These are phyloP conservation scores for Glycyrrhiza uralensis DNA, from an alignment of 306 rosid genomes.

Conservation along the genomic window DNA sequence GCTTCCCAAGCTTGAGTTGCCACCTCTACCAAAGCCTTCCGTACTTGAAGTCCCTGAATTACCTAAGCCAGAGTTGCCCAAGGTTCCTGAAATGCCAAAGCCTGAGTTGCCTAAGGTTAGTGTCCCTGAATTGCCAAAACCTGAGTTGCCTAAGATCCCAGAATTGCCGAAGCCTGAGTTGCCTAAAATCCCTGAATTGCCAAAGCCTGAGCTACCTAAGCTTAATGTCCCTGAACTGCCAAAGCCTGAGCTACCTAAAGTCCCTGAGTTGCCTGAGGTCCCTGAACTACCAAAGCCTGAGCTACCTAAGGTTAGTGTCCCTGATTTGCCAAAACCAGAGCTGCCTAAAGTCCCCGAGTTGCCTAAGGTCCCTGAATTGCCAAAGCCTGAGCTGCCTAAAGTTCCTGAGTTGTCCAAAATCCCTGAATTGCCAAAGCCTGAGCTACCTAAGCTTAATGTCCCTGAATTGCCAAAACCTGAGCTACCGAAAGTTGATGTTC, in stretches of 20 bases:
- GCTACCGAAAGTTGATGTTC: not conserved
- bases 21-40: slow-evolving; percentile 2
- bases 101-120: too few relatives aligned
- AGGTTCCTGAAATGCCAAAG: too few relatives aligned
- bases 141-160: too few relatives aligned
- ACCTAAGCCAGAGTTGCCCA: not conserved
- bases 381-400: not conserved
- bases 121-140: too few relatives aligned
- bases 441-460: too few relatives aligned
- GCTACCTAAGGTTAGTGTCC: not conserved
- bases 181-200: too few relatives aligned
- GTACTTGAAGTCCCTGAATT: slow-evolving; percentile 4
- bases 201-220: too few relatives aligned
- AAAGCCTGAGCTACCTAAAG: not conserved
- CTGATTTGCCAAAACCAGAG: slow-evolving; percentile 2
- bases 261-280: not conserved
- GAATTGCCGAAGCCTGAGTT: not conserved
- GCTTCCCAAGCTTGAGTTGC: slow-evolving; percentile 12
- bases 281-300: not conserved
- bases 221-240: too few relatives aligned
- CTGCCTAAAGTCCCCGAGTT: not conserved
- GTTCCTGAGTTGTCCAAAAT: too few relatives aligned
- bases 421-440: too few relatives aligned
- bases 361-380: too few relatives aligned
- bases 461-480: too few relatives aligned